Evolutionary conservation across 495 filamentous ascomycete species (phyloP), one percentile per base, ranked within the genome.

Genomic region (Baudoinia panamericana): DNA sequence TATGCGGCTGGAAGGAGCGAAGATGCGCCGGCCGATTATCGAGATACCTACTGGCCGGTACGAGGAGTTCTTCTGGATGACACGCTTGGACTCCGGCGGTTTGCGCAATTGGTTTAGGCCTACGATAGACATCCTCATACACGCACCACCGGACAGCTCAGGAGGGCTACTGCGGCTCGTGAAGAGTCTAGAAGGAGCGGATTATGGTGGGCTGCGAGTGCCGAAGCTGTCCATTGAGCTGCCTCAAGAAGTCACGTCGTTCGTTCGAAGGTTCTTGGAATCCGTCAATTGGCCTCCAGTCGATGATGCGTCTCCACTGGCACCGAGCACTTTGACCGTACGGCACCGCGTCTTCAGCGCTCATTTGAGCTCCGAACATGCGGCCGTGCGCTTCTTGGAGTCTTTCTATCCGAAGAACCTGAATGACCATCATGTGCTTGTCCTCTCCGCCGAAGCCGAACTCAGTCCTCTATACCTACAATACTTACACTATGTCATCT

Each of bases 191-290:
- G 63, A 73, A 48, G 63, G 63, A 6, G 82, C 84, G 1, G 83
- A 93, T 46, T 87, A 81, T 54, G 71, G 75, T 41, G 73, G 74
- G 3, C 65, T 71, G 9, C 53, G 64, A 5, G 57, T 63, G 11
- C 84, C 85, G 1, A 70, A 76, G 53, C 57, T 93, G 15, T 87
- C 82, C 10, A 73, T 93, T 39, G 85, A 93, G 51, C 71, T 93
- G 17, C 80, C 84, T 5, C 60, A 69, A 39, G 59, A 68, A 23
- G 62, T 83, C 6, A 82, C 88, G 42, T 48, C 56, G 26, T 66
- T 70, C 5, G 75, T 78, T 16, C 64, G 68, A 39, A 55, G 56
- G 5, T 85, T 74, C 50, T 55, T 87, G 11, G 65, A 73, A 33
- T 56, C 55, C 3, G 71, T 84, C 36, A 53, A 64, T 15, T 87